Percentiles rank a stretch among this genome's conserved stretches.
Conservation (phyloP, 108 stramenopile species). For the Fistulifera pelliculosa region DNA sequence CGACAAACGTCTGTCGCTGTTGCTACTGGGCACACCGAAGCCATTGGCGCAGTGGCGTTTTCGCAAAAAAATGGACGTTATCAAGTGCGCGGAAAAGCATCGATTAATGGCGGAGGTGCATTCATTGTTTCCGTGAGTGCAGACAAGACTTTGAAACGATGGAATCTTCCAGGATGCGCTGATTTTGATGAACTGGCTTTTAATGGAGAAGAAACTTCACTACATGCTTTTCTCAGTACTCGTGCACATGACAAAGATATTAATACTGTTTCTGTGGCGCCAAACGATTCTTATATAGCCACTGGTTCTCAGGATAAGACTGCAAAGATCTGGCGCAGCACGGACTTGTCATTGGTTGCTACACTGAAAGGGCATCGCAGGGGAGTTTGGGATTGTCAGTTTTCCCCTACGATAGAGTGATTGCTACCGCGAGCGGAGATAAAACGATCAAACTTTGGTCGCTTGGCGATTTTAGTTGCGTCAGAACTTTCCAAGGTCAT, state of each 20-base stretch:
- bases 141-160: constrained; percentile 90
- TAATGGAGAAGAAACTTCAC: constrained; percentile 10
- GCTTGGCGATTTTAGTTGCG: constrained; percentile 75
- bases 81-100: constrained; percentile 75
- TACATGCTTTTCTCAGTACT: constrained; percentile 45
- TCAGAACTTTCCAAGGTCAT: constrained; percentile 93
- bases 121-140: constrained; percentile 87
- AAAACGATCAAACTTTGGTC: constrained; percentile 93
- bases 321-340: constrained; percentile 83
- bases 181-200: constrained; percentile 25
- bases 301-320: constrained; percentile 95
- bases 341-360: constrained; percentile 65
- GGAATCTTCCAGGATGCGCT: constrained; percentile 74
- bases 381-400: constrained; percentile 94
- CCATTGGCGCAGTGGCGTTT: constrained; percentile 67
- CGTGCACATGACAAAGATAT: constrained; percentile 90
- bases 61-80: constrained; percentile 71
- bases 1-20: constrained; percentile 45
- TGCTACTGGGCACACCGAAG: constrained; percentile 85
- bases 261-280: constrained; percentile 90
- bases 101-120: constrained; percentile 76
- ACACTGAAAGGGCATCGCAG: constrained; percentile 91
- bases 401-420: constrained; percentile 88
- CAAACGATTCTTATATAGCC: constrained; percentile 92
- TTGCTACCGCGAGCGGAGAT: constrained; percentile 93